Base-by-base conservation (phyloP, 768 basidiomycete genomes). In the Amanita rubescens region DNA sequence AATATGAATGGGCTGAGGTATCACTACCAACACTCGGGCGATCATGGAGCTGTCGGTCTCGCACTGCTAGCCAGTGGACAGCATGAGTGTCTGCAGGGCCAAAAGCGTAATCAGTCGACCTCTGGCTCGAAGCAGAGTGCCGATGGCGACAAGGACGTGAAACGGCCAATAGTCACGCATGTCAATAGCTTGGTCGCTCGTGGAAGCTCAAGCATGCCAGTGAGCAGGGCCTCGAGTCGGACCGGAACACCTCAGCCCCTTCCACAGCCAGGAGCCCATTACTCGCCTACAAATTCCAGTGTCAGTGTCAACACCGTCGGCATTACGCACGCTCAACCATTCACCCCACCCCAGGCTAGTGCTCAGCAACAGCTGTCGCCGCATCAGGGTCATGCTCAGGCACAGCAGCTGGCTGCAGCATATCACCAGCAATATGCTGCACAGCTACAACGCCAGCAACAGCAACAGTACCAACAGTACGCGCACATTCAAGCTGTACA, bases 1-100 rank as follows among this genome's bases (percentile, higher is more conserved):
- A 97, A 99, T 65, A 95, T 97, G 94, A 97, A 97, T 67, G 95
- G 95, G 0, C 72, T 97, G 57, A 71, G 90, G 62, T 98, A 98
- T 58, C 95, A 98, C 69, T 98, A 97, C 65, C 89, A 94, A 68
- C 95, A 98, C 69, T 88, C 88, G 19, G 95, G 94, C 10, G 92
- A 94, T 39, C 96, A 98, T 67, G 95, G 95, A 3, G 86, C 88
- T 5, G 77, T 91, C 38, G 96, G 96, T 5, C 75, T 97, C 0
- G 81, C 84, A 41, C 71, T 96, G 61, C 77, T 97, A 41, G 90
- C 90, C 3, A 80, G 79, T 49, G 88, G 89, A 3, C 73, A 82
- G 59, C 87, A 75, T 55, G 73, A 74, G 59, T 74, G 73, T 59
- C 53, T 73, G 39, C 64, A 66, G 50, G 55, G 57, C 48, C 57